These are phyloP conservation scores for Pseudoperonospora humuli DNA, from an alignment of 352 stramenopile species.

Conservation along the genomic window DNA sequence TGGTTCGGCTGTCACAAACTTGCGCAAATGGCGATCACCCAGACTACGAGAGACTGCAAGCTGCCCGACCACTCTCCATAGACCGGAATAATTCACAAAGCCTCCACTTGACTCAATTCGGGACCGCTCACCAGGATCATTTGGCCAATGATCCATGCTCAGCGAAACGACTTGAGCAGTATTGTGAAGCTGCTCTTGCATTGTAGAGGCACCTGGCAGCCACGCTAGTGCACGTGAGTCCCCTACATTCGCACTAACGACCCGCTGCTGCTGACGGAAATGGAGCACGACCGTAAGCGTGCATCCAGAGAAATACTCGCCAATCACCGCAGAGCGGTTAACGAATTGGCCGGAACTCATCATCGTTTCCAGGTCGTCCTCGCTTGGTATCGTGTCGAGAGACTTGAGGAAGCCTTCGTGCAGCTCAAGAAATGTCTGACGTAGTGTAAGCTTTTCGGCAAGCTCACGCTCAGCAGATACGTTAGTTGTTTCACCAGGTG, in stretches of 20 bases:
- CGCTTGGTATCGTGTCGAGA: conserved; percentile 9
- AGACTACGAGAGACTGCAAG: conserved; percentile 90
- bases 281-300: conserved; percentile 73
- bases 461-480: conserved; percentile 24
- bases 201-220: not conserved
- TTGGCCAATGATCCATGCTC: conserved; percentile 59
- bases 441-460: conserved; percentile 46
- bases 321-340: conserved; percentile 13
- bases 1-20: conserved; percentile 77
- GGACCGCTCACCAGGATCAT: conserved; percentile 33
- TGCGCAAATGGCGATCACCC: conserved; percentile 82
- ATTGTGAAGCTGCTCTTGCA: not conserved
- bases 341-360: conserved; percentile 2
- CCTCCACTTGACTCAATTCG: conserved; percentile 74
- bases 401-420: conserved; percentile 46
- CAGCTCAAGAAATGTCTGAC: conserved; percentile 67
- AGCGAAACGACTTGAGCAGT: conserved; percentile 14
- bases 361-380: not conserved
- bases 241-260: conserved; percentile 76
- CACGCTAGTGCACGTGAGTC: conserved; percentile 78
- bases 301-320: conserved; percentile 65
- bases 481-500: not conserved
- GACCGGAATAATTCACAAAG: conserved; percentile 57
- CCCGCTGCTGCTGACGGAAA: conserved; percentile 39
- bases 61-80: conserved; percentile 85